Evolutionary conservation across 2,329 filamentous ascomycete genomes (phyloP), one percentile per base, ranked within the genome.

Genomic region (Nannizzia gypsea): DNA sequence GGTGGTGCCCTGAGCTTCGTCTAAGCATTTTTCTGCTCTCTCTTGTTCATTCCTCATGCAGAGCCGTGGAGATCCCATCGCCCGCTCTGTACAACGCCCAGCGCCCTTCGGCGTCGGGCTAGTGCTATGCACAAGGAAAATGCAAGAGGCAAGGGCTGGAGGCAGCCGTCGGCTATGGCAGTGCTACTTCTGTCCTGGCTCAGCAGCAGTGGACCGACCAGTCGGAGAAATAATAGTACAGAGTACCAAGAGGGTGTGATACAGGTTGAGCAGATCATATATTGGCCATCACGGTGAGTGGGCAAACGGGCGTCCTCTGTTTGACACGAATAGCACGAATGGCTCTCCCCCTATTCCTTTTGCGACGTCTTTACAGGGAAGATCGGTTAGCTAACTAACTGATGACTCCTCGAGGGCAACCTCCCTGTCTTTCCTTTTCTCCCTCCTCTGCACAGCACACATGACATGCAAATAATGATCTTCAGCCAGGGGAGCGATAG

Each of bases 1-100:
- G 28, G 26, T 54, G 50, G 11, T 54, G 50, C 50, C 26, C 50
- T 54, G 50, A 54, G 50, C 50, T 54, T 54, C 5, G n/a, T 44
- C 20, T 34, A 17, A 34, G 26, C 26, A 34, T 9, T 54, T 34
- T 31, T n/a, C 22, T 31, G 3, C 13, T 48, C n/a, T 54, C 13
- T 31, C 31, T n/a, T n/a, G n/a, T 42, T 42, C 38, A 17, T 15
- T n/a, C n/a, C 2, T n/a, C n/a, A 42, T 22, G 50, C 50, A 54
- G 9, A 31, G 50, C 20, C 17, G 9, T 31, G 22, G 22, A 20
- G 24, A 34, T n/a, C n/a, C n/a, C 26, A 54, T 34, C 48, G 48
- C 24, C 48, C 26, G 28, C n/a, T 13, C 38, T 9, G 48, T 54
- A 54, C 50, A 34, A 54, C 50, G 20, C 11, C 9, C 40, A 44